phyloP scores from a whole-genome alignment of 2,329 filamentous ascomycete species.

The Truncatella angustata region DNA sequence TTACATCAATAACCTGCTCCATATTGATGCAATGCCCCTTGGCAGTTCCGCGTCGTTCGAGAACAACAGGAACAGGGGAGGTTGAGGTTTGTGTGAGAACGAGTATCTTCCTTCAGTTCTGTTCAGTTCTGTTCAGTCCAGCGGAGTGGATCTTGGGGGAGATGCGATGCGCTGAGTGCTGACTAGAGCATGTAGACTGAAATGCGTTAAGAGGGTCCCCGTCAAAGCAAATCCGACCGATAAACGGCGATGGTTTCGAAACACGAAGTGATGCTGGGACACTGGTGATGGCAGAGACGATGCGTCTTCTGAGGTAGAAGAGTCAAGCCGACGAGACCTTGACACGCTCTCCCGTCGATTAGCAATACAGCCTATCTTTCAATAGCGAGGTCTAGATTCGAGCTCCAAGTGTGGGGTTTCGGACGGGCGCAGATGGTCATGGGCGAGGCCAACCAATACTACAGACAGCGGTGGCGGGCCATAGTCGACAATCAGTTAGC shows the following conservation, averaged over 20 bases:
- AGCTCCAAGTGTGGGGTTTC: conserved; percentile 3
- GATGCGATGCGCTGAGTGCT: conserved; percentile 1
- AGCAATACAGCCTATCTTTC: background rate
- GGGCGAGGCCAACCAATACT: background rate
- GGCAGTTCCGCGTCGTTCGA: background rate
- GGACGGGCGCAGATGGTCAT: background rate
- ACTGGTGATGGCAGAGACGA: background rate
- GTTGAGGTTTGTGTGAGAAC: background rate
- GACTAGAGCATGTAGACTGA: background rate
- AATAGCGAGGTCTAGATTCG: conserved; percentile 6
- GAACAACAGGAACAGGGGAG: background rate
- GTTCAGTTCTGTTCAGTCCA: background rate
- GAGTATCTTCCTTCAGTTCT: background rate
- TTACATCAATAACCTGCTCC: conserved; percentile 85
- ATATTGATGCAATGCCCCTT: conserved; percentile 39
- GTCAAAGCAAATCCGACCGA: background rate
- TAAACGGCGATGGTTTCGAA: background rate
- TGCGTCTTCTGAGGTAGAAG: too few relatives aligned
- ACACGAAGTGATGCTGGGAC: background rate
- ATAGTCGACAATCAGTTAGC: background rate
- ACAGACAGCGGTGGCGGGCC: conserved; percentile 3
- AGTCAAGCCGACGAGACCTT: background rate
- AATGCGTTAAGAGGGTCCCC: background rate
- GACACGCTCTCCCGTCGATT: background rate
- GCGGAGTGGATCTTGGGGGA: conserved; percentile 7